These are phyloP conservation scores for Aspergillus fischeri DNA, from an alignment of 2,329 filamentous ascomycete species.

Conservation along the genomic window DNA sequence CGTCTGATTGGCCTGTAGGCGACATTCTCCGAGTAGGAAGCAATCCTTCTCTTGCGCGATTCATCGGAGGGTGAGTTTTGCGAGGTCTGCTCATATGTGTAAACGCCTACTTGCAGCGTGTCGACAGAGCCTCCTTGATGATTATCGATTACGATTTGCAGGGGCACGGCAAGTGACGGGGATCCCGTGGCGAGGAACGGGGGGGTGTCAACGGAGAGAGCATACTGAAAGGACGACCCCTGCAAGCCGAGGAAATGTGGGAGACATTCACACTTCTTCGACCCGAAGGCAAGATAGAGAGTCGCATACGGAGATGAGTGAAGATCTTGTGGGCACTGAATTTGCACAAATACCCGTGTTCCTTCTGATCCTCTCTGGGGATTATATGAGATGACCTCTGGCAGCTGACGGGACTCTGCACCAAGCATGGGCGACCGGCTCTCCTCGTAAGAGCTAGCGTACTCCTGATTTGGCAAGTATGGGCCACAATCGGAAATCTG, in stretches of 20 bases:
- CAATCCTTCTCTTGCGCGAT: slow-evolving; percentile 56
- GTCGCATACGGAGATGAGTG: slow-evolving; percentile 51
- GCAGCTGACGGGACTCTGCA: slow-evolving; percentile 55
- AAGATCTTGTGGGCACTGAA: slow-evolving; percentile 72
- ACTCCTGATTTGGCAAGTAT: slow-evolving; percentile 36
- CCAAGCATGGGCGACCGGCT: slow-evolving; percentile 64
- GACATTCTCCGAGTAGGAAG: slow-evolving; percentile 46
- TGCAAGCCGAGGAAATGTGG: slow-evolving; percentile 58
- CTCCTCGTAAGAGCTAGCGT: slow-evolving; percentile 53
- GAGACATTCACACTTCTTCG: slow-evolving; percentile 65
- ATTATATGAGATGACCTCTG: slow-evolving; percentile 64
- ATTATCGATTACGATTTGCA: slow-evolving; percentile 59
- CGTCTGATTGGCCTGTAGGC: slow-evolving; percentile 48
- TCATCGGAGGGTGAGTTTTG: slow-evolving; percentile 38
- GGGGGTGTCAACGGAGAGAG: slow-evolving; percentile 68
- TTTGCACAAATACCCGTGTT: slow-evolving; percentile 67
- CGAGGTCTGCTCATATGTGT: slow-evolving; percentile 54
- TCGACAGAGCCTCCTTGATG: slow-evolving; percentile 49
- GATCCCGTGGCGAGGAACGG: slow-evolving; percentile 56
- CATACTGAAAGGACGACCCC: slow-evolving; percentile 64
- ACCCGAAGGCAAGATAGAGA: slow-evolving; percentile 72
- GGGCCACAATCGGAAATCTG: slow-evolving; percentile 40
- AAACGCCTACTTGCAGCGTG: slow-evolving; percentile 56
- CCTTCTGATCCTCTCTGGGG: slow-evolving; percentile 66
- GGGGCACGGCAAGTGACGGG: slow-evolving; percentile 52